Conservation (phyloP, 2,329 filamentous ascomycete species). For the Byssoonygena ceratinophila region DNA sequence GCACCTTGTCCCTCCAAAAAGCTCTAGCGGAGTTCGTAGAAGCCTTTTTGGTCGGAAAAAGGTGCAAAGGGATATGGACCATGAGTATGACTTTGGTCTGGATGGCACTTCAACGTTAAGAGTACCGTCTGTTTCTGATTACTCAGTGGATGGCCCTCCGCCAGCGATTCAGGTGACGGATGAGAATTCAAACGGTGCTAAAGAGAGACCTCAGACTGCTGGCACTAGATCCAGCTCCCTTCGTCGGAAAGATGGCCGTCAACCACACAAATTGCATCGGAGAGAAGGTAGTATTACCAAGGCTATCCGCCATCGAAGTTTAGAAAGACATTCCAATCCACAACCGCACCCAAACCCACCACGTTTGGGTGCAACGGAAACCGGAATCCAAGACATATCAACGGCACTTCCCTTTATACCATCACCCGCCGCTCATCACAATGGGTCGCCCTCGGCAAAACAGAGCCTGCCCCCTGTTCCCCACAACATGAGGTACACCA, state of each 20-base stretch:
- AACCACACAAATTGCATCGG: constrained; percentile 24
- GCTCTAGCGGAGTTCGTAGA: constrained; percentile 57
- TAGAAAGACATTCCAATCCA: constrained; percentile 15
- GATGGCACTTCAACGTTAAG: constrained; percentile 19
- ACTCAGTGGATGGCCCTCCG: constrained; percentile 30
- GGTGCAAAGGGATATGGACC: constrained; percentile 36
- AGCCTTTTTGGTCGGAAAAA: constrained; percentile 65
- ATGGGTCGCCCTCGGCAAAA: constrained; percentile 7
- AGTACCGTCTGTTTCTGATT: constrained; percentile 20
- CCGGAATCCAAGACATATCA: constrained; percentile 3
- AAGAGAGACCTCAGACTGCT: constrained; percentile 22
- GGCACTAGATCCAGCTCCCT: constrained; percentile 23
- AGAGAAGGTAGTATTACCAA: constrained; percentile 27
- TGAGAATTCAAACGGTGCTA: constrained; percentile 37
- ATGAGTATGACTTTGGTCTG: constrained; percentile 35
- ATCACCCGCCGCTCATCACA: not conserved
- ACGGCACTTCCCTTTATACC: not conserved
- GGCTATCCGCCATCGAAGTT: constrained; percentile 19
- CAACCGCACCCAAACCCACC: not conserved
- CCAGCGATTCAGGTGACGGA: constrained; percentile 69
- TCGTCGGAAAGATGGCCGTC: constrained; percentile 16
- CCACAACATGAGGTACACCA: constrained; percentile 31
- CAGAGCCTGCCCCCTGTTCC: constrained; percentile 27
- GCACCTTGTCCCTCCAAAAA: constrained; percentile 53
- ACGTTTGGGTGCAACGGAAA: not conserved